Evolutionary conservation across 2,329 filamentous ascomycete species (phyloP).

Genomic region (Ampelomyces quisqualis): DNA sequence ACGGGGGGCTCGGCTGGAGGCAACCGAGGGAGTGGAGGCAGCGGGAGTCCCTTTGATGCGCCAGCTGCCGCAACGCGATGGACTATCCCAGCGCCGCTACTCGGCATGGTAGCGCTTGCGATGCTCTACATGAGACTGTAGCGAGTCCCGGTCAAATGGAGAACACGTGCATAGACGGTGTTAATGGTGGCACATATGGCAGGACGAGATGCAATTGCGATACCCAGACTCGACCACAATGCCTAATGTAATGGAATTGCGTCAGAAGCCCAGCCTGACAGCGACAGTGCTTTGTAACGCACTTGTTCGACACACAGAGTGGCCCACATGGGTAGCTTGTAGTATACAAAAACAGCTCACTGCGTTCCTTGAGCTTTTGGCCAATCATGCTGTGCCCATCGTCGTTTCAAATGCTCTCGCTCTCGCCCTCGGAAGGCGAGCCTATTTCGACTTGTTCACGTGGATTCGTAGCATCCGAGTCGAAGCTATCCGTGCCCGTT

Average conservation of each 20-base stretch:
- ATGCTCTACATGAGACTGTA: slow-evolving; percentile 15
- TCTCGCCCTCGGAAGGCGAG: no score
- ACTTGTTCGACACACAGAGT: no score
- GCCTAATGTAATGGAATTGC: not conserved
- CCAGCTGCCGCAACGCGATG: slow-evolving; percentile 20
- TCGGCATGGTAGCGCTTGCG: slow-evolving; percentile 12
- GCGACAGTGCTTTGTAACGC: no score
- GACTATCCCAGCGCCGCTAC: slow-evolving; percentile 7
- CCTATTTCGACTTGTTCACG: no score
- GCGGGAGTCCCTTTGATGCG: slow-evolving; percentile 33
- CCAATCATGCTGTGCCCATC: no score
- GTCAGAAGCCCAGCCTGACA: not conserved
- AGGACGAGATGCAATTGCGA: not conserved
- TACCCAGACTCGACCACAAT: not conserved
- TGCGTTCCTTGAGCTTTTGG: no score
- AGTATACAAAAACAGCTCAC: no score
- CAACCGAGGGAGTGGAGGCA: slow-evolving; percentile 24
- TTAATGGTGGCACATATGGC: not conserved
- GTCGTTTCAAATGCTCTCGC: no score
- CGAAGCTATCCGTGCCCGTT: no score
- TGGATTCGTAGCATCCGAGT: no score
- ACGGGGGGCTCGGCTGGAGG: slow-evolving; percentile 12
- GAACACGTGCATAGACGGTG: not conserved
- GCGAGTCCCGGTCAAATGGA: not conserved
- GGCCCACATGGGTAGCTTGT: no score